Conservation (phyloP, 2,329 filamentous ascomycete genomes). For the Penicillium digitatum region DNA sequence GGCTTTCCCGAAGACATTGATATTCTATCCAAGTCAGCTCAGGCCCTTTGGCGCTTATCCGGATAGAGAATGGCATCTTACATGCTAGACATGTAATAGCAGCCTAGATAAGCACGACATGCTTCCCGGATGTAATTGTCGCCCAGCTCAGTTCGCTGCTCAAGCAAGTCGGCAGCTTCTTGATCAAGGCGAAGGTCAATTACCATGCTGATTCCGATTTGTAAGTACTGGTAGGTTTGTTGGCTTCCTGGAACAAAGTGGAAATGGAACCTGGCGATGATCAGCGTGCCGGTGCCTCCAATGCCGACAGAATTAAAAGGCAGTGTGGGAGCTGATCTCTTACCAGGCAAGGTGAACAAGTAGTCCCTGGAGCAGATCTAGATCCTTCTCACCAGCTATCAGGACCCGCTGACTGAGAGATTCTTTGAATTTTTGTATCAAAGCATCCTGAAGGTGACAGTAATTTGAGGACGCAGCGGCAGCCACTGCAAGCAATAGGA, state of each 20-base stretch:
- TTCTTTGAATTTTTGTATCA: slow-evolving; percentile 9
- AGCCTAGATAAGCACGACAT: slow-evolving; percentile 18
- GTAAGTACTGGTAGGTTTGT: slow-evolving; percentile 18
- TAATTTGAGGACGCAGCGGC: slow-evolving; percentile 14
- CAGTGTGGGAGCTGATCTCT: background rate
- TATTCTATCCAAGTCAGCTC: slow-evolving; percentile 11
- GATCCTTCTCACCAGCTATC: slow-evolving; percentile 19
- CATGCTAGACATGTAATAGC: slow-evolving; percentile 18
- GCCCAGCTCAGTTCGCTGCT: slow-evolving; percentile 3
- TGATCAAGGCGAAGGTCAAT: slow-evolving; percentile 19
- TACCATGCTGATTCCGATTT: slow-evolving; percentile 20
- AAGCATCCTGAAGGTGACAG: slow-evolving; percentile 1
- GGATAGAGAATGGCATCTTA: slow-evolving; percentile 3
- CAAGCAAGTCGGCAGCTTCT: slow-evolving; percentile 9
- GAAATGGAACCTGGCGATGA: slow-evolving; percentile 14
- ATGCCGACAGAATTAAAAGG: background rate
- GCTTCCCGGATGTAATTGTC: slow-evolving; percentile 1
- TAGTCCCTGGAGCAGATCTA: slow-evolving; percentile 28
- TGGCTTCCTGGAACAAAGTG: slow-evolving; percentile 19
- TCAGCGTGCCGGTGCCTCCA: background rate
- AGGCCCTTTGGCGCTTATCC: background rate
- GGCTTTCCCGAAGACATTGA: slow-evolving; percentile 15
- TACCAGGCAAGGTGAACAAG: slow-evolving; percentile 27
- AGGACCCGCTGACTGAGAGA: slow-evolving; percentile 10
- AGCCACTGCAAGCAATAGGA: slow-evolving; percentile 16